Evolutionary conservation across 2,329 filamentous ascomycete genomes (phyloP).

Genomic region (Dryadomyces sulphureus): DNA sequence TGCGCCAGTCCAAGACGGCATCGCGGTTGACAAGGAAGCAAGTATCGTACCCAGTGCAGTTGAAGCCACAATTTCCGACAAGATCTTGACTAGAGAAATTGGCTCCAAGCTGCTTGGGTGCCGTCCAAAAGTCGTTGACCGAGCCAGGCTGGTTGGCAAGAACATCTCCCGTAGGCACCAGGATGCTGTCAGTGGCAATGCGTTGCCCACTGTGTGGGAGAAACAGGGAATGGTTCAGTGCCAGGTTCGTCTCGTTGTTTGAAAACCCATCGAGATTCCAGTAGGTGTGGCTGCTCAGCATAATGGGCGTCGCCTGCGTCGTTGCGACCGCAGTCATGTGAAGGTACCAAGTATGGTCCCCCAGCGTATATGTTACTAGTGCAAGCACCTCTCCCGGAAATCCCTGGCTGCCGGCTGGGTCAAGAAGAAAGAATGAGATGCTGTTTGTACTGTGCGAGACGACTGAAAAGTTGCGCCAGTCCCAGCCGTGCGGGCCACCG

Average conservation of each 20-base stretch:
- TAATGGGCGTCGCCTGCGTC: conserved; percentile 67
- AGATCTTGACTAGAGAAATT: conserved; percentile 48
- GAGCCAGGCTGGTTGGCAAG: conserved; percentile 50
- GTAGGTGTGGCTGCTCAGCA: conserved; percentile 62
- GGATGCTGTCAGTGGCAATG: conserved; percentile 52
- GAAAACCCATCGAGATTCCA: conserved; percentile 74
- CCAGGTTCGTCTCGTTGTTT: conserved; percentile 51
- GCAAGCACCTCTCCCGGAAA: conserved; percentile 67
- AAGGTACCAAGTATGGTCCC: conserved; percentile 53
- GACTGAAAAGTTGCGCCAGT: conserved; percentile 65
- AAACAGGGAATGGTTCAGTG: conserved; percentile 58
- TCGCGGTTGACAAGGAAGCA: conserved; percentile 56
- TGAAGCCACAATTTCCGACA: conserved; percentile 59
- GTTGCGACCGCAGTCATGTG: conserved; percentile 57
- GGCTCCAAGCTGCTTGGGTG: conserved; percentile 64
- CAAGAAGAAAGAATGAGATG: conserved; percentile 63
- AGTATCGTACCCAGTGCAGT: conserved; percentile 71
- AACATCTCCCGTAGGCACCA: conserved; percentile 65
- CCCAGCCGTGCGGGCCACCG: conserved; percentile 58
- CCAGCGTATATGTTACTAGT: conserved; percentile 59
- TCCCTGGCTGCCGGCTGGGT: conserved; percentile 58
- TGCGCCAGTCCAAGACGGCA: conserved; percentile 49
- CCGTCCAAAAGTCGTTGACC: conserved; percentile 71
- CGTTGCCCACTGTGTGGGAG: conserved; percentile 60
- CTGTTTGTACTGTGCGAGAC: conserved; percentile 49